Base-by-base conservation (phyloP, 768 basidiomycete species). In the Gelatoporia subvermispora region DNA sequence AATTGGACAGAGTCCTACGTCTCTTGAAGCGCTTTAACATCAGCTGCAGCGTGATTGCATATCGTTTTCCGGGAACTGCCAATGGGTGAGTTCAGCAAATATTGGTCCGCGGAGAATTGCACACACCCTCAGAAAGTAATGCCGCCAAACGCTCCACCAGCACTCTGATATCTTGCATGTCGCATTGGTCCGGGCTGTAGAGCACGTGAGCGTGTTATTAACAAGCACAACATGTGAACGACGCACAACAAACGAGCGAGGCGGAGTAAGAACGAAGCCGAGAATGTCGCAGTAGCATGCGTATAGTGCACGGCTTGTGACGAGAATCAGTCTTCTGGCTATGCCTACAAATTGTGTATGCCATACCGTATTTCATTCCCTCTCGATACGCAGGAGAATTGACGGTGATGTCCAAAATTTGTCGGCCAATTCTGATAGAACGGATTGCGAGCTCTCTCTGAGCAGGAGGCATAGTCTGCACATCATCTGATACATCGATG, bases 281-380 rank as follows among this genome's bases (percentile, higher is more conserved):
- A 80, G 68, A 97, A 97, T 0, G 93, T 95, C 4, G 93, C 93
- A 23, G 91, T 90, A 36, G 90, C 89, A 62, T 97, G 93, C 13
- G 88, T 88, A 59, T 88, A 87, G 61, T 90, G 85, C n/a, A 93
- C 88, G 15, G 91, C 89, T 90, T 55, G 16, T 35, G 39, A 23
- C 28, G 15, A 20, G 40, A 7, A 37, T 34, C 10, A 43, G 49
- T 10, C 36, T 42, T 35, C 9, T 43, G 25, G 45, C 57, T 39
- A n/a, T 23, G 22, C 39, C 46, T 23, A n/a, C 20, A 28, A 38
- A 18, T 38, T 17, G 9, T 34, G 3, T 13, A 35, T 24, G 28
- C 61, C 79, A 39, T 59, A 88, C 91, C 89, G 60, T 92, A 96
- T 73, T 85, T 88, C 80, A 97, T 85, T 17, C 91, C 91, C 62